Conservation (phyloP, 495 filamentous ascomycete species). For the Trichoderma erinaceum region DNA sequence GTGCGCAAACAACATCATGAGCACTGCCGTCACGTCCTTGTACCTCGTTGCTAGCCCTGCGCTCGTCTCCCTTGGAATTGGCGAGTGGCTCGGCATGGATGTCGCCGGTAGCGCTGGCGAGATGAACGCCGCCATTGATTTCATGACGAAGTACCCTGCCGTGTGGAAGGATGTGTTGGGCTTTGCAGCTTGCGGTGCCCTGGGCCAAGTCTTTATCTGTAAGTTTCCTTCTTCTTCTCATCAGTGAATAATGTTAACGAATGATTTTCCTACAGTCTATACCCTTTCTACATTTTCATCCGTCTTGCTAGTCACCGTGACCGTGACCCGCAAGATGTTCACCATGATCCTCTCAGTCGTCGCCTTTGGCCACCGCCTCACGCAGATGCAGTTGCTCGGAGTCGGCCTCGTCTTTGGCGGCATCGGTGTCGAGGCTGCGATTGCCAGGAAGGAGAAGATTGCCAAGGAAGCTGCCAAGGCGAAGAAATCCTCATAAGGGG, state of each 20-base stretch:
- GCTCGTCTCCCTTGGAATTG: slow-evolving; percentile 57
- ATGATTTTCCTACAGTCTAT: slow-evolving; percentile 52
- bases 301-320: slow-evolving; percentile 89
- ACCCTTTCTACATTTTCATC: slow-evolving; percentile 88
- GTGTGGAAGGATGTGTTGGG: slow-evolving; percentile 80
- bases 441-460: slow-evolving; percentile 75
- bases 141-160: slow-evolving; percentile 68
- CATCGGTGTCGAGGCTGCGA: slow-evolving; percentile 81
- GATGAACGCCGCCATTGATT: slow-evolving; percentile 68
- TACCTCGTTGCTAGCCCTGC: slow-evolving; percentile 78
- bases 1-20: slow-evolving; percentile 91
- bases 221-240: slow-evolving; percentile 25
- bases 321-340: slow-evolving; percentile 96
- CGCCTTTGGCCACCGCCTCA: slow-evolving; percentile 85
- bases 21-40: slow-evolving; percentile 60
- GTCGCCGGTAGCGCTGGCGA: slow-evolving; percentile 58
- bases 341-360: slow-evolving; percentile 96
- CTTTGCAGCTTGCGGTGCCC: slow-evolving; percentile 86
- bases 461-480: slow-evolving; percentile 67
- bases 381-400: slow-evolving; percentile 79
- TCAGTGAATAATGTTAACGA: neutral
- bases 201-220: slow-evolving; percentile 97
- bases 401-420: slow-evolving; percentile 91
- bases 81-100: slow-evolving; percentile 62
- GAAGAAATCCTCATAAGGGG: slow-evolving; percentile 22